Evolutionary conservation across 176 grass and related monocot species (phyloP).

Genomic region (Poa pratensis): DNA sequence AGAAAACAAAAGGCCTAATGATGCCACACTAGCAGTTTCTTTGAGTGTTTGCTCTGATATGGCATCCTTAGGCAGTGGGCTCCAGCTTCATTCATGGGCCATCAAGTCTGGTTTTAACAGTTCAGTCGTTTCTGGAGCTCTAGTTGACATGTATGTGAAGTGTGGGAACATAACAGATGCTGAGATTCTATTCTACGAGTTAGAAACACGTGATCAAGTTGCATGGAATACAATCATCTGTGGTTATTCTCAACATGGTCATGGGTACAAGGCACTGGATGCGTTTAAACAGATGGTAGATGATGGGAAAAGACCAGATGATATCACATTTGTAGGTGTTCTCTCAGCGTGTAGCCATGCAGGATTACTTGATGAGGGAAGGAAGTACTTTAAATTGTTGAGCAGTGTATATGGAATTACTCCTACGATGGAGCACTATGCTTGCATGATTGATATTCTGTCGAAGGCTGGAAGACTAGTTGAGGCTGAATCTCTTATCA

Average conservation of each 20-base stretch:
- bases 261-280: conserved; percentile 37
- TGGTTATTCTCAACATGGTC: conserved; percentile 43
- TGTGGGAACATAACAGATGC: conserved; percentile 41
- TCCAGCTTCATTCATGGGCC: conserved; percentile 49
- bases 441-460: conserved; percentile 56
- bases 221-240: conserved; percentile 51
- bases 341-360: conserved; percentile 54
- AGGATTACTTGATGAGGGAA: conserved; percentile 51
- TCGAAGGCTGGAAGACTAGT: conserved; percentile 51
- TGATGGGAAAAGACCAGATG: conserved; percentile 50
- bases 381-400: conserved; percentile 41
- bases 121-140: conserved; percentile 39
- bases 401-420: conserved; percentile 41
- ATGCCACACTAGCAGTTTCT: conserved; percentile 36
- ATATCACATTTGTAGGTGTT: conserved; percentile 46
- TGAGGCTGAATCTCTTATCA: conserved; percentile 48
- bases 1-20: conserved; percentile 45
- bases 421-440: conserved; percentile 45
- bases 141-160: conserved; percentile 53
- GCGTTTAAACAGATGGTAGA: conserved; percentile 43
- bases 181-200: conserved; percentile 34
- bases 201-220: conserved; percentile 39
- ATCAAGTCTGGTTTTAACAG: conserved; percentile 49
- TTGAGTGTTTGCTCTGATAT: conserved; percentile 48
- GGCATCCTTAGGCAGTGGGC: conserved; percentile 39